phyloP scores from a whole-genome alignment of 345 rosid species.

The Eucalyptus cladocalyx region DNA sequence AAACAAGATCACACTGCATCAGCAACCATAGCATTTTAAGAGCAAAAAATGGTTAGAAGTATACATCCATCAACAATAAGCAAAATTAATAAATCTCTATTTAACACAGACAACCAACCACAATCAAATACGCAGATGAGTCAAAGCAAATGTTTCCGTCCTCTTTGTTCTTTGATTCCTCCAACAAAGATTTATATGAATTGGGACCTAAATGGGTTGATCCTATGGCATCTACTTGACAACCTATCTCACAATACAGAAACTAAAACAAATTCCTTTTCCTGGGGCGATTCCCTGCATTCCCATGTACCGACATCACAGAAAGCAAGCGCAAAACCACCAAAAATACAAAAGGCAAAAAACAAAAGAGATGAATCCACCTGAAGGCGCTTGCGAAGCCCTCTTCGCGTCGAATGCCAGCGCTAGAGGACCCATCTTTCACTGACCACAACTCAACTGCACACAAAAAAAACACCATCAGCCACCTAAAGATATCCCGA shows the following conservation, averaged over 20 bases:
- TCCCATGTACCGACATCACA: not conserved
- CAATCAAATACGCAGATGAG: not conserved
- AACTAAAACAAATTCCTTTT: not conserved
- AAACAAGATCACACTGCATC: not conserved
- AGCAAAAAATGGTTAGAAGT: not conserved
- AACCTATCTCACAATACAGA: not conserved
- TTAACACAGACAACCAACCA: not conserved
- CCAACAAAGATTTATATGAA: not conserved
- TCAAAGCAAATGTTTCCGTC: not conserved
- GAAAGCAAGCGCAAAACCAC: not conserved
- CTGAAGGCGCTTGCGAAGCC: conserved; percentile 6
- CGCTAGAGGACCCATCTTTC: conserved; percentile 17
- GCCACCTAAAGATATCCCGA: not conserved
- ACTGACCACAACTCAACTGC: not conserved
- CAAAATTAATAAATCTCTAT: not conserved
- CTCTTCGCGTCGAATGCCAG: conserved; percentile 11
- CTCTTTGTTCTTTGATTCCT: not conserved
- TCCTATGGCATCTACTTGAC: not conserved
- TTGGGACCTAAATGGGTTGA: not conserved
- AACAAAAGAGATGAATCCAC: not conserved
- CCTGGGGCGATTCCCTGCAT: not conserved
- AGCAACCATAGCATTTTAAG: not conserved
- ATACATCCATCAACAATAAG: not conserved
- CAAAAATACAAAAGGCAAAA: not conserved
- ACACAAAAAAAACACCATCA: not conserved